These are phyloP conservation scores for Circinella umbellata DNA, from an alignment of 371 early-diverging fungal species.

Conservation along the genomic window DNA sequence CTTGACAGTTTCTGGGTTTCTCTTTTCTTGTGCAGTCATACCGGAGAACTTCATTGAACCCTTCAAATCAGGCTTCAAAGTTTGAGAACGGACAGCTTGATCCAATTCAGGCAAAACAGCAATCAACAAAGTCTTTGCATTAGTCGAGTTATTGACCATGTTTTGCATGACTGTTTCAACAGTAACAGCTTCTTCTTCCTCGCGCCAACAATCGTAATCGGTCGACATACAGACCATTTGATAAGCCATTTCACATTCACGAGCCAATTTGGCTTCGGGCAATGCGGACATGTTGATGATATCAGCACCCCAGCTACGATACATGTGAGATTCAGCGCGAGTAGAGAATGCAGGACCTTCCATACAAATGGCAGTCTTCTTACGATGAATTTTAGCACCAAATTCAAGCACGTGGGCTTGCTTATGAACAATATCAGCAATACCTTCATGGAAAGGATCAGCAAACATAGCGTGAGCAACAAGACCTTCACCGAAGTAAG, in stretches of 20 bases:
- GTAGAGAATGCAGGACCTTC: slow-evolving; percentile 98
- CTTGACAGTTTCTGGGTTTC: slow-evolving; percentile 68
- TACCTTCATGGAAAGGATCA: slow-evolving; percentile 89
- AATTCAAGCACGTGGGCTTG: slow-evolving; percentile 55
- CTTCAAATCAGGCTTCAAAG: slow-evolving; percentile 58
- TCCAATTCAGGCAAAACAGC: slow-evolving; percentile 83
- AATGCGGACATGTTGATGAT: slow-evolving; percentile 97
- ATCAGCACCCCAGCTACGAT: slow-evolving; percentile 91
- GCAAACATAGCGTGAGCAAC: slow-evolving; percentile 92
- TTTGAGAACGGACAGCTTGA: slow-evolving; percentile 56
- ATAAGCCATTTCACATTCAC: slow-evolving; percentile 97
- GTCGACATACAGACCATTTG: slow-evolving; percentile 99
- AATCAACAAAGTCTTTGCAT: slow-evolving; percentile 80
- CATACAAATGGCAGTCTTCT: slow-evolving; percentile 94
- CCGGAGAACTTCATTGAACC: slow-evolving; percentile 78
- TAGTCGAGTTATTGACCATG: slow-evolving; percentile 83
- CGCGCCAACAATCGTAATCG: slow-evolving; percentile 98
- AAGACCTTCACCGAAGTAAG: slow-evolving; percentile 93
- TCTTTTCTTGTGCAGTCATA: slow-evolving; percentile 77
- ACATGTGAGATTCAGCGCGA: slow-evolving; percentile 95
- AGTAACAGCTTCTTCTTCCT: slow-evolving; percentile 87
- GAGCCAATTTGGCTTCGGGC: slow-evolving; percentile 96
- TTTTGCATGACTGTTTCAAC: slow-evolving; percentile 93
- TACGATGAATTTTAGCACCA: slow-evolving; percentile 65
- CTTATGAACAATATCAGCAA: slow-evolving; percentile 74